Evolutionary conservation across 2,329 filamentous ascomycete genomes (phyloP).

Genomic region (Falciphora oryzae): DNA sequence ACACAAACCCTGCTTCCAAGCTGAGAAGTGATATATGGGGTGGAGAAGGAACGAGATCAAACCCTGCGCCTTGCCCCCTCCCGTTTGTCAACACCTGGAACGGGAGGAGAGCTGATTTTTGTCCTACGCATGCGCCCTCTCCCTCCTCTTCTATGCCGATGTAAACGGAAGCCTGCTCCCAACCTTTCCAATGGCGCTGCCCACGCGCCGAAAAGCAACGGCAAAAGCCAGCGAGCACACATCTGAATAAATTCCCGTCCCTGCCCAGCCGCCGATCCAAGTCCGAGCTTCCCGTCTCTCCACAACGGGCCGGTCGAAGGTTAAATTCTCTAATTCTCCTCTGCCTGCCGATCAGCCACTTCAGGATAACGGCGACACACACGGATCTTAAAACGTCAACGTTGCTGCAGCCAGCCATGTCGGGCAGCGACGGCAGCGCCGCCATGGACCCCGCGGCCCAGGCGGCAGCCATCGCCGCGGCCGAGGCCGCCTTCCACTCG

Average conservation of each 20-base stretch:
- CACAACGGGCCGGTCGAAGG: too few relatives aligned
- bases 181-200: background rate
- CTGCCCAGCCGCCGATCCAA: too few relatives aligned
- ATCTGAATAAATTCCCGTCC: background rate
- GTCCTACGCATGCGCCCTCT: too few relatives aligned
- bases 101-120: too few relatives aligned
- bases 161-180: background rate
- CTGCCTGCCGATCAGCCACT: too few relatives aligned
- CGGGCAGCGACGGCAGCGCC: too few relatives aligned
- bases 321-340: too few relatives aligned
- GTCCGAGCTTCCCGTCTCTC: too few relatives aligned
- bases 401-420: background rate
- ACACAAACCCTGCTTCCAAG: background rate
- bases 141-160: background rate
- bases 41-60: background rate
- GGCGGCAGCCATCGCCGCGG: slow-evolving; percentile 19
- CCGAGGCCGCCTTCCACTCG: slow-evolving; percentile 18
- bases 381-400: too few relatives aligned
- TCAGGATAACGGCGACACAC: too few relatives aligned
- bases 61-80: background rate
- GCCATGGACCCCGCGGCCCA: slow-evolving; percentile 13
- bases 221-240: background rate
- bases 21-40: background rate
- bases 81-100: too few relatives aligned
- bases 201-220: background rate